phyloP scores from a whole-genome alignment of 306 rosid genomes.

The Pyrus bretschneideri region DNA sequence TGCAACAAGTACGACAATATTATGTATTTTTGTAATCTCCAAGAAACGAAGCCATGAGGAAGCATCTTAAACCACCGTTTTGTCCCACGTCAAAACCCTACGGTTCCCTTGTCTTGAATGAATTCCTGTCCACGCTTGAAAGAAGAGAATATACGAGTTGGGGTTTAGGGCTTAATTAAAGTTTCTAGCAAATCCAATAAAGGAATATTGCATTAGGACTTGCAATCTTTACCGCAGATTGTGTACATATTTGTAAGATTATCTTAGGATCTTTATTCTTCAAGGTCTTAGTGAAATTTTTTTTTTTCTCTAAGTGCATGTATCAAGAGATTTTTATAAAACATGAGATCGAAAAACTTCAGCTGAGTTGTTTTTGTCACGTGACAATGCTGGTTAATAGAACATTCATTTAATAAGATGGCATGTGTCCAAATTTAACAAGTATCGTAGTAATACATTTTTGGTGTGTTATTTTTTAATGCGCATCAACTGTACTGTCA shows the following conservation, averaged over 20 bases:
- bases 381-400: accelerated
- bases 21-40: not conserved
- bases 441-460: no score
- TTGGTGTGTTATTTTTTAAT: not conserved
- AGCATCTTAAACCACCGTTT: not conserved
- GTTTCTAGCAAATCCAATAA: not conserved
- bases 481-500: not conserved
- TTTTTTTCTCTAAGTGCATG: not conserved
- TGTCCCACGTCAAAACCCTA: not conserved
- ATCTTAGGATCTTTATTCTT: not conserved
- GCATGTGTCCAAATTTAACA: not conserved
- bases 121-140: constrained; percentile 9
- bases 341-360: not conserved
- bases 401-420: not conserved
- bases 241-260: not conserved
- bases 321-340: not conserved
- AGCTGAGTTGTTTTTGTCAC: not conserved
- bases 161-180: not conserved
- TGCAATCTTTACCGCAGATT: not conserved
- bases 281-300: not conserved
- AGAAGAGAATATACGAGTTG: constrained; percentile 9
- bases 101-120: constrained; percentile 1
- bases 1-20: not conserved
- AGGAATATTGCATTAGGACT: not conserved
- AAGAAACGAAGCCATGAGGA: constrained; percentile 4